Evolutionary conservation across 352 stramenopile genomes (phyloP).

Genomic region (Blastocystis sp.): DNA sequence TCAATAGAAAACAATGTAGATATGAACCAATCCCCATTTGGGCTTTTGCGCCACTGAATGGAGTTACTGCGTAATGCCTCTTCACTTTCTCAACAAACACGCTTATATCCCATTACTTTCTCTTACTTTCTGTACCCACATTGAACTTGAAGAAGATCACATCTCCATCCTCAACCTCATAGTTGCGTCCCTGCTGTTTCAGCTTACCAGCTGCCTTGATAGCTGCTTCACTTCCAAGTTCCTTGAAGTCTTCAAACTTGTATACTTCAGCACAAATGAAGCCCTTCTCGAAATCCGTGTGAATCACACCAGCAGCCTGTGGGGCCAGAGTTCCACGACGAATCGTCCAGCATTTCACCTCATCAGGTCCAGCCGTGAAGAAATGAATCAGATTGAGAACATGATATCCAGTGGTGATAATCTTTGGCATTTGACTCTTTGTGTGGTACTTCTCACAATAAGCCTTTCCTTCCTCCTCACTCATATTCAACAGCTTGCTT

Average conservation of each 20-base stretch:
- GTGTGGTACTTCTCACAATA: slow-evolving; percentile 67
- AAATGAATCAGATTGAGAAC: slow-evolving; percentile 95
- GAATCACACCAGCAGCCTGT: slow-evolving; percentile 94
- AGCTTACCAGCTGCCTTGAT: slow-evolving; percentile 82
- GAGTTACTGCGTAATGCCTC: not conserved
- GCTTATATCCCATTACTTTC: slow-evolving; percentile 74
- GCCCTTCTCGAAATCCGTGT: slow-evolving; percentile 97
- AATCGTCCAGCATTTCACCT: slow-evolving; percentile 97
- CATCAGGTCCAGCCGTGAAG: slow-evolving; percentile 95
- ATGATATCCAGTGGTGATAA: slow-evolving; percentile 93
- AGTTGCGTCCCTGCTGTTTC: slow-evolving; percentile 78
- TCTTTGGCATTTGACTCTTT: slow-evolving; percentile 85
- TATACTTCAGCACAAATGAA: slow-evolving; percentile 90
- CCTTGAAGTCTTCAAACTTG: slow-evolving; percentile 81
- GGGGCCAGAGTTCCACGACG: slow-evolving; percentile 84
- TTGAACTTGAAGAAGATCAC: slow-evolving; percentile 86
- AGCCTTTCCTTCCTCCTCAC: slow-evolving; percentile 64
- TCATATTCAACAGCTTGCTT: slow-evolving; percentile 75
- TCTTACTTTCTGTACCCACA: slow-evolving; percentile 71
- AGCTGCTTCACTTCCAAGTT: slow-evolving; percentile 69
- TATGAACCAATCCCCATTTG: not conserved
- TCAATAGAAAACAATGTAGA: not conserved
- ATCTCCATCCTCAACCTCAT: slow-evolving; percentile 81
- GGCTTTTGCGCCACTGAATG: too few relatives aligned
- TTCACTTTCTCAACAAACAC: slow-evolving; percentile 68